phyloP scores from a whole-genome alignment of 2,329 filamentous ascomycete genomes.

The Aspergillus floridensis region DNA sequence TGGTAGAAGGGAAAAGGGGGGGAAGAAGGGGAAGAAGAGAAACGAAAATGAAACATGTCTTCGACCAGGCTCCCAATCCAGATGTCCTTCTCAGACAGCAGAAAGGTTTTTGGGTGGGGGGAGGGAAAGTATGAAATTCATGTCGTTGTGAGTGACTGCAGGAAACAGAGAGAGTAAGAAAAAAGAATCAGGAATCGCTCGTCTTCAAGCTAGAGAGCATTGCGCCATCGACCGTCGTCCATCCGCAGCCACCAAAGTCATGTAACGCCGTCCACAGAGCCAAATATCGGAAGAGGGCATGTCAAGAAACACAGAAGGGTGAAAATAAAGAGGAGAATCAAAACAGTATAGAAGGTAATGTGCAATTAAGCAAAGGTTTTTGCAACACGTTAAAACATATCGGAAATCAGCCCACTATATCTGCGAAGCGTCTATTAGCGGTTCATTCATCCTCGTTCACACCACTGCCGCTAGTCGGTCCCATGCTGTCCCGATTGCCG shows the following conservation, averaged over 20 bases:
- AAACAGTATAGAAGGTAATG: slow-evolving; percentile 12
- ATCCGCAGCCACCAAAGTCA: slow-evolving; percentile 21
- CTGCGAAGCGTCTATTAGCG: slow-evolving; percentile 12
- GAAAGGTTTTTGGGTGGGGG: neutral
- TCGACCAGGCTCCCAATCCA: slow-evolving; percentile 1
- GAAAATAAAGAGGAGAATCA: slow-evolving; percentile 1
- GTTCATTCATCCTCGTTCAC: slow-evolving; percentile 21
- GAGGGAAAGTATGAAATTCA: neutral
- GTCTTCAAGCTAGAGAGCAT: slow-evolving; percentile 20
- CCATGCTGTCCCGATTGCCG: slow-evolving; percentile 35
- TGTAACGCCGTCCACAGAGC: slow-evolving; percentile 22
- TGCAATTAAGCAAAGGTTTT: slow-evolving; percentile 9
- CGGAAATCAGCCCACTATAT: slow-evolving; percentile 14
- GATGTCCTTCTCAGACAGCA: neutral
- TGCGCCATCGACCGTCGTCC: slow-evolving; percentile 26
- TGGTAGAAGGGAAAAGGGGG: neutral
- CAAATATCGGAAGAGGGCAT: slow-evolving; percentile 18
- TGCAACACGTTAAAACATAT: slow-evolving; percentile 5
- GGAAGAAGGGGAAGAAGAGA: neutral
- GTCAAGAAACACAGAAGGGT: slow-evolving; percentile 11
- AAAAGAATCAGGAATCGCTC: slow-evolving; percentile 14
- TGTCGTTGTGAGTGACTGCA: slow-evolving; percentile 6
- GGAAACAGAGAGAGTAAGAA: neutral
- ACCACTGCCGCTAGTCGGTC: slow-evolving; percentile 21
- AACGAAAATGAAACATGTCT: neutral